These are phyloP conservation scores for Paxillus ammoniavirescens DNA, from an alignment of 768 basidiomycete genomes.

Conservation along the genomic window DNA sequence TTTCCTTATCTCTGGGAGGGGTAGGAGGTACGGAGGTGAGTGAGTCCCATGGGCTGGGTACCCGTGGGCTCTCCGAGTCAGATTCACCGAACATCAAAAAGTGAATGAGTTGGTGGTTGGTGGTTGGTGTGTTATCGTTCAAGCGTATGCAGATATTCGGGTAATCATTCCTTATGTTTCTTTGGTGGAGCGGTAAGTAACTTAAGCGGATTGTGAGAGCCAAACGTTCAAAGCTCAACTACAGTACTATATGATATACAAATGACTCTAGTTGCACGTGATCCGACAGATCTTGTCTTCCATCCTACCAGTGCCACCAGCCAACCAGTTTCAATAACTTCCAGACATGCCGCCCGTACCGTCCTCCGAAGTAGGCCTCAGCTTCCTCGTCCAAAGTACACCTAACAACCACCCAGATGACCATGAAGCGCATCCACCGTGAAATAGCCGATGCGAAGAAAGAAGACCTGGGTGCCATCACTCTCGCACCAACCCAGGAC, in stretches of 20 bases:
- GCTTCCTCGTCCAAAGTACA: too few species aligned
- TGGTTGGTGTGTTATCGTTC: conserved; percentile 1
- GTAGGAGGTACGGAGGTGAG: conserved; percentile 58
- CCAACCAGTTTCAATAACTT: background rate
- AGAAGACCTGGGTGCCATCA: conserved; percentile 77
- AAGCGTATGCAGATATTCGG: conserved; percentile 47
- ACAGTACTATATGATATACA: too few species aligned
- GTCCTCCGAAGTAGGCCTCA: conserved; percentile 22
- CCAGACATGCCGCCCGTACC: conserved; percentile 25
- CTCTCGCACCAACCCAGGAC: conserved; percentile 61
- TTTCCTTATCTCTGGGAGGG: conserved; percentile 28
- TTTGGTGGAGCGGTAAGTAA: too few species aligned
- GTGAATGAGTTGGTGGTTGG: background rate
- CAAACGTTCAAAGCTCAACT: too few species aligned
- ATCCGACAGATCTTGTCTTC: background rate
- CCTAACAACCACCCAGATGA: conserved; percentile 41
- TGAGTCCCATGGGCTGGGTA: conserved; percentile 81
- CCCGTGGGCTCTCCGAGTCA: conserved; percentile 76
- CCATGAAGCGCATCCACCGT: conserved; percentile 79
- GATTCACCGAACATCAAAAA: conserved; percentile 75
- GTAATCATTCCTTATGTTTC: conserved; percentile 43
- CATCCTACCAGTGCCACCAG: background rate
- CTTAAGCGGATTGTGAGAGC: too few species aligned
- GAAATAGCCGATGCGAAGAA: conserved; percentile 80
- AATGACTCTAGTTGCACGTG: too few species aligned